phyloP scores from a whole-genome alignment of 345 rosid genomes.

The Eutrema heterophyllum region DNA sequence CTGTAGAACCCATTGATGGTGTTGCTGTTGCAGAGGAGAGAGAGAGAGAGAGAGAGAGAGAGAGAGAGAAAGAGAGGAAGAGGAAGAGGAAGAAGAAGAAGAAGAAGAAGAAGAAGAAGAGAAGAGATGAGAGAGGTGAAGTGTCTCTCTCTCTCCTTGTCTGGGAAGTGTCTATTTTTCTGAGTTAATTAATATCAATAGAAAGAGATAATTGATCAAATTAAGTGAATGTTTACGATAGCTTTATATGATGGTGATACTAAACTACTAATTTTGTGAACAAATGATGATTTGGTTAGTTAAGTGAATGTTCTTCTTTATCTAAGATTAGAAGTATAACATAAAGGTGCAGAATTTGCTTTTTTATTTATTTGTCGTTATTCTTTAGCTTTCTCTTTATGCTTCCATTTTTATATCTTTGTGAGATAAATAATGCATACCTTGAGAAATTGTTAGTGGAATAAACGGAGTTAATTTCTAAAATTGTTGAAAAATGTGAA shows the following conservation, averaged over 20 bases:
- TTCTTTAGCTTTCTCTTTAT: constrained; percentile 24
- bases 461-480: not conserved
- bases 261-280: not conserved
- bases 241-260: not conserved
- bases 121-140: not conserved
- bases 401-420: not conserved
- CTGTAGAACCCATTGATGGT: constrained; percentile 27
- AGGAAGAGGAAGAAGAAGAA: too few species aligned
- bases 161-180: not conserved
- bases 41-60: not conserved
- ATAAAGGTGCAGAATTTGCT: not conserved
- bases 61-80: not conserved
- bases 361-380: not conserved
- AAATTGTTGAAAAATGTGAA: not conserved
- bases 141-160: constrained; percentile 18
- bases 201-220: not conserved
- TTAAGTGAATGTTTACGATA: not conserved
- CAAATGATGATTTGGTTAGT: not conserved
- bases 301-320: not conserved
- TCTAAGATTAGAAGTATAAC: not conserved
- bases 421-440: not conserved
- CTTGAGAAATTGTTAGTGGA: not conserved
- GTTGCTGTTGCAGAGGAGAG: not conserved
- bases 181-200: not conserved
- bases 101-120: not conserved